Evolutionary conservation across 495 filamentous ascomycete species (phyloP).

Genomic region (Penicillium crystallinum): DNA sequence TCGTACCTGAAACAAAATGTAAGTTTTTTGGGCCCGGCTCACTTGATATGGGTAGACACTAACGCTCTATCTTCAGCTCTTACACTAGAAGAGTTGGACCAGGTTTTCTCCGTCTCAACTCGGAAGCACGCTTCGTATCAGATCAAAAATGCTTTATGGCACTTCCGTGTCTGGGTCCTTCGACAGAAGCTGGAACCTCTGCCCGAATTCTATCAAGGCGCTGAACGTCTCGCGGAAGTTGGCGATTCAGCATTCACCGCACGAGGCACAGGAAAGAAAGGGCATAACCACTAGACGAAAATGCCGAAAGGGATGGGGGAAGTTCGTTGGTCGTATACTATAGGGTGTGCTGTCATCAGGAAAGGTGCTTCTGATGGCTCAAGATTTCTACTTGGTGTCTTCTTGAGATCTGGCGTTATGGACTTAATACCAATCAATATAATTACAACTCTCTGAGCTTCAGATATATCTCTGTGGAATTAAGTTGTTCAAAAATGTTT

Average conservation of each 20-base stretch:
- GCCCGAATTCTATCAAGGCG: constrained; percentile 40
- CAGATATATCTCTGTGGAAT: neutral
- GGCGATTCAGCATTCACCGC: constrained; percentile 4
- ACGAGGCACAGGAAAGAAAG: neutral
- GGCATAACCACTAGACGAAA: neutral
- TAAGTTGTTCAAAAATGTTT: neutral
- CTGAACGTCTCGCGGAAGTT: constrained; percentile 35
- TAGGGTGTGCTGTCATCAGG: too few species aligned
- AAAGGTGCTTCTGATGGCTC: too few species aligned
- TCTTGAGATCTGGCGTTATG: neutral
- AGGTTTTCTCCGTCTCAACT: constrained; percentile 50
- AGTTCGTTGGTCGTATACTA: neutral
- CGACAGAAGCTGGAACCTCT: constrained; percentile 43
- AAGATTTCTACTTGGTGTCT: neutral
- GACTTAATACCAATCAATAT: neutral
- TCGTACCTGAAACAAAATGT: constrained; percentile 55
- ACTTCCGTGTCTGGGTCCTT: constrained; percentile 49
- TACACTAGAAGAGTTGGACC: constrained; percentile 48
- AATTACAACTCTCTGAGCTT: neutral
- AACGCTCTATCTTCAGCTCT: constrained; percentile 24
- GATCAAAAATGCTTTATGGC: constrained; percentile 43
- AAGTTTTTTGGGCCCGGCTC: constrained; percentile 18
- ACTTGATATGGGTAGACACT: neutral
- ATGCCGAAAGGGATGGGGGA: neutral
- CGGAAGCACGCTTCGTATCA: constrained; percentile 46